Evolutionary conservation across 108 stramenopile species (phyloP), one percentile per base, ranked within the genome.

Genomic region (Stephanodiscus minutulus): DNA sequence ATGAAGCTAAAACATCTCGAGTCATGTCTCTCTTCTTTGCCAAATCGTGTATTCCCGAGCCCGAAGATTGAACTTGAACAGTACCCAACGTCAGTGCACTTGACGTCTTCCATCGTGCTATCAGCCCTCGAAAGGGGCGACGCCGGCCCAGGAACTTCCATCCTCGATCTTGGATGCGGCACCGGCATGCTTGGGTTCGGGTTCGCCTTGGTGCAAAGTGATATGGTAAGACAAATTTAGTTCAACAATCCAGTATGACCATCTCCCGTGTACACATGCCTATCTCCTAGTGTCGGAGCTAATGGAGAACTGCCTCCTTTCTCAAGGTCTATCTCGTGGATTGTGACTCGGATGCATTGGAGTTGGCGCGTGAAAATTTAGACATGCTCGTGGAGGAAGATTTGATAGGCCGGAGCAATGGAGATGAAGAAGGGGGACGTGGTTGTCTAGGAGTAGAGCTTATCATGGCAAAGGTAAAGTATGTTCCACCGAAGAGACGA

Each of bases 1-100:
- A 93, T 97, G 96, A 91, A 90, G 68, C 78, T 91, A 43, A 97
- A 96, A 76, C 97, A 97, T 72, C 77, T 98, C n/a, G 96, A 98
- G 75, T 91, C 87, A 11, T 81, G 84, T 11, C 82, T 98, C 49
- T 87, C 88, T 20, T 82, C 85, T 1, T 64, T 98, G 18, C 89
- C 90, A n/a, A 77, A 75, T 50, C 66, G 68, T 2, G 37, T 52
- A 11, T 90, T 90, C 24, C 66, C 53, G 18, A 65, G 79, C 39
- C 91, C 87, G 41, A 86, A 93, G 50, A 81, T 92, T 60, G 76
- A 83, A 24, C 76, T 97, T 54, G 96, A 97, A 74, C 96, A 97
- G 65, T 96, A 96, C 74, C 90, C 92, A 33, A 96, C 95, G 11
- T 91, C 91, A 12, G 83, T 91, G 7, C 83, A 93, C 43, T 68